Conservation (phyloP, 208 protist species). For the Trypanosoma avium region DNA sequence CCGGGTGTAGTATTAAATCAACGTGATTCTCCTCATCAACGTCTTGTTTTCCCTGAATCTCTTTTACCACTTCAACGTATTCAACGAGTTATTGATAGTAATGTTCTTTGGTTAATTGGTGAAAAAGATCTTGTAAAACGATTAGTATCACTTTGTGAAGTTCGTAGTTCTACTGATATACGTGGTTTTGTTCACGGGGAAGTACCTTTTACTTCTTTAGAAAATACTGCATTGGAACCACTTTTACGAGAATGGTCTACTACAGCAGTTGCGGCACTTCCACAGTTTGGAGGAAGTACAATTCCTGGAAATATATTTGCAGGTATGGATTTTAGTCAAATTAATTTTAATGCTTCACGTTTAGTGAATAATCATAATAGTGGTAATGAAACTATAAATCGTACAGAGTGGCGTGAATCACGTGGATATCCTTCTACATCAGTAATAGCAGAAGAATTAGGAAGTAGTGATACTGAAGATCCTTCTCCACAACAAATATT, state of each 20-base stretch:
- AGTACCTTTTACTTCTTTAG: neutral
- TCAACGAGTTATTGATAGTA: slow-evolving; percentile 82
- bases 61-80: slow-evolving; percentile 54
- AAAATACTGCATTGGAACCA: neutral
- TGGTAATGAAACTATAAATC: neutral
- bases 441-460: neutral
- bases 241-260: slow-evolving; percentile 10
- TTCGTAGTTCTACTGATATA: slow-evolving; percentile 30
- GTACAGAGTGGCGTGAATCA: neutral
- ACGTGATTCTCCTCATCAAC: slow-evolving; percentile 36
- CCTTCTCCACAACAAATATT: neutral
- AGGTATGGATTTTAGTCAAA: neutral
- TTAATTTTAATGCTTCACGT: neutral
- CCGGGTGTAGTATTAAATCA: slow-evolving; percentile 47
- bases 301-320: neutral
- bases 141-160: slow-evolving; percentile 66
- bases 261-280: slow-evolving; percentile 8
- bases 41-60: slow-evolving; percentile 53
- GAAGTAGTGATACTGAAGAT: neutral
- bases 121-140: slow-evolving; percentile 49
- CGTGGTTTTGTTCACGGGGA: slow-evolving; percentile 9
- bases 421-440: neutral
- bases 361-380: neutral
- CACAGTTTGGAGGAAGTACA: neutral
- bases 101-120: slow-evolving; percentile 77